Evolutionary conservation across 768 basidiomycete species (phyloP).

Genomic region (Boletus reticuloceps): DNA sequence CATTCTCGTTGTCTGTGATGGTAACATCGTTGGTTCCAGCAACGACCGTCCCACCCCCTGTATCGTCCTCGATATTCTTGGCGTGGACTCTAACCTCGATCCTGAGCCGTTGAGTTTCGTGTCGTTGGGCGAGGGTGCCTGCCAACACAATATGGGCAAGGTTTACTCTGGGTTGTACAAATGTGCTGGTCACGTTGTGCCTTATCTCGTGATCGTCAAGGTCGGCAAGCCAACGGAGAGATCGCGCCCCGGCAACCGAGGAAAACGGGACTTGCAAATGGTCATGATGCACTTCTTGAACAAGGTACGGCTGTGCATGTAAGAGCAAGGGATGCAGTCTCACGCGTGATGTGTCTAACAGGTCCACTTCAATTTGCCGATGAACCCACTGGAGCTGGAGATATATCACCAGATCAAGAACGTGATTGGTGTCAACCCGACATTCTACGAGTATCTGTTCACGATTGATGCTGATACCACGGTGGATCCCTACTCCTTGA

Average conservation of each 20-base stretch:
- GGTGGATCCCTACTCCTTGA: constrained; percentile 83
- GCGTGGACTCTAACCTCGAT: constrained; percentile 88
- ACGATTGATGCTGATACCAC: constrained; percentile 95
- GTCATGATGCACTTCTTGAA: constrained; percentile 96
- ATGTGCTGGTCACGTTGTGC: constrained; percentile 91
- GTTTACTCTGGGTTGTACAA: constrained; percentile 96
- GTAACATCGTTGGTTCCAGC: constrained; percentile 96
- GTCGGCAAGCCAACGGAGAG: constrained; percentile 95
- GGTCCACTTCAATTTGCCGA: constrained; percentile 96
- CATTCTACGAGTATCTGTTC: constrained; percentile 96
- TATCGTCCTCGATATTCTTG: constrained; percentile 95
- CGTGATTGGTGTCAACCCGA: constrained; percentile 97
- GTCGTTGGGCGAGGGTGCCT: constrained; percentile 88
- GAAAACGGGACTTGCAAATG: constrained; percentile 98
- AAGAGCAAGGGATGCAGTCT: neutral
- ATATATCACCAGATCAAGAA: constrained; percentile 99
- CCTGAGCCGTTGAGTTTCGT: constrained; percentile 95
- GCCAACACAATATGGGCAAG: constrained; percentile 97
- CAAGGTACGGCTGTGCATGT: constrained; percentile 51
- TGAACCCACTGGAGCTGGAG: constrained; percentile 96
- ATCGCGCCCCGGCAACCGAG: constrained; percentile 91
- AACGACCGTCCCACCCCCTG: constrained; percentile 96
- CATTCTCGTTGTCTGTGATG: constrained; percentile 39
- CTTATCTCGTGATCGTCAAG: constrained; percentile 90
- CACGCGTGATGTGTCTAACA: constrained; percentile 25